phyloP scores from a whole-genome alignment of 441 rosid genomes.

The Populus hybrid region DNA sequence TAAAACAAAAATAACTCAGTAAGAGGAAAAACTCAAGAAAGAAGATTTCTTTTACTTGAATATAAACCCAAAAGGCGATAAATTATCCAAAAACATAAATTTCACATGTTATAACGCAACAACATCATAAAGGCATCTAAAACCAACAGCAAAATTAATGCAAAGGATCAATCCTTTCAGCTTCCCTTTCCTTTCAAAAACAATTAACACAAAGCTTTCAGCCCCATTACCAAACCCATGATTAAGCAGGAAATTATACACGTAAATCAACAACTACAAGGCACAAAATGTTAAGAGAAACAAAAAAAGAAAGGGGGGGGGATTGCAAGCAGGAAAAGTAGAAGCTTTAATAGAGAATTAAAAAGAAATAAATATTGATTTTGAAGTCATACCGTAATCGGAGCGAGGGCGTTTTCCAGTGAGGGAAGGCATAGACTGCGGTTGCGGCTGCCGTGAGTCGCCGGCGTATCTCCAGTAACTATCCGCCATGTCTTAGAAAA shows the following conservation, averaged over 20 bases:
- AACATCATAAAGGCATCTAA: neutral
- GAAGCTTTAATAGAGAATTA: neutral
- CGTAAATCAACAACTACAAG: neutral
- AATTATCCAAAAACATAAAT: neutral
- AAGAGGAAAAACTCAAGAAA: neutral
- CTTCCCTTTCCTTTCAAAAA: neutral
- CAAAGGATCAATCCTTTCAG: neutral
- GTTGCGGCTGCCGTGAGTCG: slow-evolving; percentile 36
- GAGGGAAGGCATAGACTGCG: slow-evolving; percentile 25
- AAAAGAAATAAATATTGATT: neutral
- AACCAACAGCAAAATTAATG: neutral
- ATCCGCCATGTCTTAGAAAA: slow-evolving; percentile 35
- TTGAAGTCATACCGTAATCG: slow-evolving; percentile 32
- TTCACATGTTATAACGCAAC: neutral
- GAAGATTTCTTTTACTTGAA: neutral
- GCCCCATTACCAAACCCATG: neutral
- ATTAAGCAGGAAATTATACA: neutral
- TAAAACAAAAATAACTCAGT: neutral
- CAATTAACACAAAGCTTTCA: neutral
- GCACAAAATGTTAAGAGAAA: neutral
- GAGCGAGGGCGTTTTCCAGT: slow-evolving; percentile 51
- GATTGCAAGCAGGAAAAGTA: neutral
- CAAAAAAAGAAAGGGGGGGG: neutral
- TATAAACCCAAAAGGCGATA: neutral
- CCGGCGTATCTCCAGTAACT: slow-evolving; percentile 44